A percentile compares a stretch with the other conserved stretches of the same genome.
Evolutionary conservation across 2,329 filamentous ascomycete species (phyloP).

Genomic region (Cladorrhinum sp.): DNA sequence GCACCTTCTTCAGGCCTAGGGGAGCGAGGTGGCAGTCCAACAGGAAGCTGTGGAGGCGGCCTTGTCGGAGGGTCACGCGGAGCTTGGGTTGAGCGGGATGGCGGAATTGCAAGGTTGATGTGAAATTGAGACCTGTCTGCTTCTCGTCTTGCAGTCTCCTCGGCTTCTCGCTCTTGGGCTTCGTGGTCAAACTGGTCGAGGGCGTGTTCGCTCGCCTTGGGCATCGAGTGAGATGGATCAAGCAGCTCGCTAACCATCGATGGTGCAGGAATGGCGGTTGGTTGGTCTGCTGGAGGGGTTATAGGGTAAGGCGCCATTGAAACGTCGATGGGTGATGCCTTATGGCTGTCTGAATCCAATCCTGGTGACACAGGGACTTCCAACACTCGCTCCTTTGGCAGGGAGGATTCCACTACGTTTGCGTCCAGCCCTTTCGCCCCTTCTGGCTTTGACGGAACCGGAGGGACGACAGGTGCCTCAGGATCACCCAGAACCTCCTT

Average conservation of each 20-base stretch:
- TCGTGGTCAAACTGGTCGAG: constrained; percentile 55
- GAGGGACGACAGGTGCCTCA: constrained; percentile 30
- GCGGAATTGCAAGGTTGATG: constrained; percentile 51
- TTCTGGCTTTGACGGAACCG: constrained; percentile 18
- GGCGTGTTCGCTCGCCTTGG: constrained; percentile 58
- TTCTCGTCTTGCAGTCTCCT: constrained; percentile 45
- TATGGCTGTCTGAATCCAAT: constrained; percentile 49
- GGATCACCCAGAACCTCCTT: constrained; percentile 64
- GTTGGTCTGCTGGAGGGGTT: constrained; percentile 57
- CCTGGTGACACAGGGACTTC: constrained; percentile 47
- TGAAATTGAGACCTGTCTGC: constrained; percentile 47
- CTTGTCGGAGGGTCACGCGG: constrained; percentile 50
- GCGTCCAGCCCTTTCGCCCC: constrained; percentile 19
- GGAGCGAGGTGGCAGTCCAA: constrained; percentile 41
- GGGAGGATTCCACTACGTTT: constrained; percentile 23
- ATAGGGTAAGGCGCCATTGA: constrained; percentile 62
- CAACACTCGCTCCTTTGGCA: constrained; percentile 32
- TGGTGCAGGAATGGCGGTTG: constrained; percentile 33
- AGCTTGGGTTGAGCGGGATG: constrained; percentile 48
- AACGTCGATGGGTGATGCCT: constrained; percentile 58
- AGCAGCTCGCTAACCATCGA: constrained; percentile 51
- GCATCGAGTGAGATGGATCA: constrained; percentile 58
- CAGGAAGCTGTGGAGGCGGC: constrained; percentile 51
- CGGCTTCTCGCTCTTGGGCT: constrained; percentile 47
- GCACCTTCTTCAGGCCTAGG: constrained; percentile 44